A percentile compares a stretch with the other conserved stretches of the same genome.
Evolutionary conservation across 1,139 yeast species (phyloP).

Genomic region (Debaryomyces sp.): DNA sequence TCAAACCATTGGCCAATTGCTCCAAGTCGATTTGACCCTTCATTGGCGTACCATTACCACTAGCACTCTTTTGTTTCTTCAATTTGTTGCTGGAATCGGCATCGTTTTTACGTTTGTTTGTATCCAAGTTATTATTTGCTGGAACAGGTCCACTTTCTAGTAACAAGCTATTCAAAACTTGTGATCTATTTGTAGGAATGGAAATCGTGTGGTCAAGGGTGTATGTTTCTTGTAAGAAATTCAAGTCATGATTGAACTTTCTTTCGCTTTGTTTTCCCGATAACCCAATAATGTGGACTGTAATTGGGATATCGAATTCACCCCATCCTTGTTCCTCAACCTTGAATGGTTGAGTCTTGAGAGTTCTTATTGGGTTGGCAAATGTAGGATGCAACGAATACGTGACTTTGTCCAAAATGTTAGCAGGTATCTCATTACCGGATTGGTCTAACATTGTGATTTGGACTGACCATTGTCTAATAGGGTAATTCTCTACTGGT

Average conservation of each 20-base stretch:
- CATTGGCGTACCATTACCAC: conserved; percentile 48
- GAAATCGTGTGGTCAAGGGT: conserved; percentile 74
- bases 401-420: conserved; percentile 87
- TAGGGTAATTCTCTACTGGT: conserved; percentile 91
- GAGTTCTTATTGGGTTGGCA: conserved; percentile 78
- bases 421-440: conserved; percentile 86
- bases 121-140: conserved; percentile 31
- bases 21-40: conserved; percentile 86
- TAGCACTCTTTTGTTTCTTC: conserved; percentile 63
- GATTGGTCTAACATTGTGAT: conserved; percentile 73
- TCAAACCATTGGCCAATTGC: conserved; percentile 85
- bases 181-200: conserved; percentile 78
- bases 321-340: conserved; percentile 99
- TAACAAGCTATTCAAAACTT: conserved; percentile 64
- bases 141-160: conserved; percentile 85
- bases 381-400: conserved; percentile 95
- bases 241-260: conserved; percentile 84
- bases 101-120: conserved; percentile 31
- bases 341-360: conserved; percentile 85
- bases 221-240: conserved; percentile 78
- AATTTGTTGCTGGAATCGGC: conserved; percentile 43
- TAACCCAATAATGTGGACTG: conserved; percentile 64
- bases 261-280: conserved; percentile 86
- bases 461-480: conserved; percentile 90
- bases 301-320: conserved; percentile 87